Percentiles rank a stretch among this genome's conserved stretches.
These are phyloP conservation scores for Cystofilobasidium capitatum DNA, from an alignment of 768 basidiomycete species.

Conservation along the genomic window DNA sequence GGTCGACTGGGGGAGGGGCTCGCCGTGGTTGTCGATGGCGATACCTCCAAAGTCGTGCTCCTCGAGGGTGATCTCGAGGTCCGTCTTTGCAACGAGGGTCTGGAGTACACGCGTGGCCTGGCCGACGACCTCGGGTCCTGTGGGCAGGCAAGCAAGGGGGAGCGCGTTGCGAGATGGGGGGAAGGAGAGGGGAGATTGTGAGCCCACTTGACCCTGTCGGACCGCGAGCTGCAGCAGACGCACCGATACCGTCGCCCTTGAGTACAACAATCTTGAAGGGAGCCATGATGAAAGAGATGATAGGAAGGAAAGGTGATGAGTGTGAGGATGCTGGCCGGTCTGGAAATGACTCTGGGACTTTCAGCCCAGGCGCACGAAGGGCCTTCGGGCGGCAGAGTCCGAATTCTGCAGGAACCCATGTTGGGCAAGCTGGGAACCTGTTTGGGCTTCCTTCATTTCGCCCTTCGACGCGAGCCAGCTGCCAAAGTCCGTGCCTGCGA, in stretches of 20 bases:
- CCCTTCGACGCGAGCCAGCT: too few species aligned
- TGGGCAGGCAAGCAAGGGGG: neutral
- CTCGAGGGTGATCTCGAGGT: conserved; percentile 65
- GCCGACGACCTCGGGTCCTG: conserved; percentile 80
- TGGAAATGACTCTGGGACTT: neutral
- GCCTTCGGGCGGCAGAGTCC: too few species aligned
- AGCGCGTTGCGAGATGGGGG: neutral
- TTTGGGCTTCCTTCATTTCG: too few species aligned
- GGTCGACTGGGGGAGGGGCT: conserved; percentile 73
- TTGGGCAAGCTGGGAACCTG: too few species aligned
- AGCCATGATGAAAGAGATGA: neutral
- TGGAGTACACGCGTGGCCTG: conserved; percentile 79
- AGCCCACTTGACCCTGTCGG: too few species aligned
- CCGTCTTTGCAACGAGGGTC: conserved; percentile 53
- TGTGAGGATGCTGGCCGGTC: neutral
- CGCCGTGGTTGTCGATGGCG: conserved; percentile 80
- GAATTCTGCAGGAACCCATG: too few species aligned
- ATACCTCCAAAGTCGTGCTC: conserved; percentile 77
- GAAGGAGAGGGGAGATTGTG: conserved; percentile 1
- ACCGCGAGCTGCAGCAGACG: conserved; percentile 30
- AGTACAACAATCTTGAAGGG: conserved; percentile 73
- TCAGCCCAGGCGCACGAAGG: too few species aligned
- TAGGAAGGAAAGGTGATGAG: neutral
- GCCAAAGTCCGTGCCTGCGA: too few species aligned
- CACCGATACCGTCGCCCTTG: conserved; percentile 96